Evolutionary conservation across 768 basidiomycete species (phyloP), one percentile per base, ranked within the genome.

Genomic region (Boletus tomentosulus): DNA sequence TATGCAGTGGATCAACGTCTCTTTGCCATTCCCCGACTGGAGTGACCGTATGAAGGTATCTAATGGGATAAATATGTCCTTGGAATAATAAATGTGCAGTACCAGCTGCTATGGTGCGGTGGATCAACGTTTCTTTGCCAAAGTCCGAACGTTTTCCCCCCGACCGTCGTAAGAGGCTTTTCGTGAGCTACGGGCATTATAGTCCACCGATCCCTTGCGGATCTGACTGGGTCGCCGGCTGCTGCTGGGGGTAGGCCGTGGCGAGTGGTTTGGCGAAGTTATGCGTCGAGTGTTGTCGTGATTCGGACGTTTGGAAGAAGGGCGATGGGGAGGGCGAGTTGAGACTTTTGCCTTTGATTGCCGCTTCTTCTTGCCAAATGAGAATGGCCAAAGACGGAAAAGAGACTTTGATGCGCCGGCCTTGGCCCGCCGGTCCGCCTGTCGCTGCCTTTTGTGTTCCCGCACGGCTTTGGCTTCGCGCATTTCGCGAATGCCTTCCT

Each of bases 401-500:
- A 56, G 22, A 39, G 50, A 52, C 30, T 55, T 57, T 15, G 60
- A 49, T 38, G 27, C n/a, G 13, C 48, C 58, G 31, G 53, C 43
- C 55, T 58, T 64, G 39, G 56, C 61, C 43, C 27, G 57, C 38
- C 59, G 57, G 34, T 55, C 57, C 54, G 57, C 59, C 45, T 45
- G 61, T 22, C 46, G 67, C 62, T 56, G 60, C 51, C 60, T 64
- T 57, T 74, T 66, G 56, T 34, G 54, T 51, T 70, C 67, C 57
- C 62, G 64, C 41, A 57, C 62, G 49, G 65, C 65, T 57, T 67
- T 70, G 19, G 87, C 86, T 28, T 78, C 78, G 47, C 73, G 73
- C 83, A 89, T 89, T 69, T 89, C 87, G 48, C 74, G 75, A 66
- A 88, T 87, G 44, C 87, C 87, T 74, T 82, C 81, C 68, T 72